phyloP scores from a whole-genome alignment of 2,329 filamentous ascomycete species.

The Colletotrichum sp. region DNA sequence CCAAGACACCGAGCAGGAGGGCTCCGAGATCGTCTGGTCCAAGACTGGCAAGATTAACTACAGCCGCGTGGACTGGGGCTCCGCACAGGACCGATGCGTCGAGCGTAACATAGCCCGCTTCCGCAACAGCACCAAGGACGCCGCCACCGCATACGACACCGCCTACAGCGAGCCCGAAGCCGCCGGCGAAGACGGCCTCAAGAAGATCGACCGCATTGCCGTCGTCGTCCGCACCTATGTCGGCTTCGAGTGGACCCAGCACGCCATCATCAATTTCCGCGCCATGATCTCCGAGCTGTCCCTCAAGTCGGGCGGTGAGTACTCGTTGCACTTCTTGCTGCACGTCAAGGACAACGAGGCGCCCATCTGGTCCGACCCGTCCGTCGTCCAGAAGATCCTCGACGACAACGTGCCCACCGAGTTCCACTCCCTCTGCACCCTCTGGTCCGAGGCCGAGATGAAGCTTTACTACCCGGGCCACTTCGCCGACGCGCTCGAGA shows the following conservation, averaged over 20 bases:
- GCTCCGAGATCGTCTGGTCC: constrained; percentile 65
- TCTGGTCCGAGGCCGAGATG: constrained; percentile 90
- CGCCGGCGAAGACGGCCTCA: constrained; percentile 25
- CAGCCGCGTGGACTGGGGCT: constrained; percentile 58
- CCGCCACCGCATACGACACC: background rate
- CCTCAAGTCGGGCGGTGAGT: constrained; percentile 80
- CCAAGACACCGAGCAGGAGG: constrained; percentile 75
- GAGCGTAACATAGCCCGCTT: constrained; percentile 70
- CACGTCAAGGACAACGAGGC: constrained; percentile 82
- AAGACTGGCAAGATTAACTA: constrained; percentile 63
- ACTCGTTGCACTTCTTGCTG: constrained; percentile 81
- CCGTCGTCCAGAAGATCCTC: constrained; percentile 74
- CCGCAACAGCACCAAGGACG: constrained; percentile 43
- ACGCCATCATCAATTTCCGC: constrained; percentile 81
- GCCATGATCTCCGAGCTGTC: constrained; percentile 81
- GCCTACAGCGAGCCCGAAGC: constrained; percentile 1
- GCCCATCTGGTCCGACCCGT: constrained; percentile 82
- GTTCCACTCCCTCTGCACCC: constrained; percentile 79
- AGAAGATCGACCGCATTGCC: constrained; percentile 67
- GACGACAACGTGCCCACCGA: constrained; percentile 70
- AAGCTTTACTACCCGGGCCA: constrained; percentile 74
- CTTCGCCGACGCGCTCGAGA: constrained; percentile 72
- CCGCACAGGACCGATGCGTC: constrained; percentile 58
- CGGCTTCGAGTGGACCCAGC: constrained; percentile 78
- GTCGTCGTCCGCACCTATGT: constrained; percentile 83